phyloP scores from a whole-genome alignment of 108 stramenopile species.

The Nitzschia sp. region DNA sequence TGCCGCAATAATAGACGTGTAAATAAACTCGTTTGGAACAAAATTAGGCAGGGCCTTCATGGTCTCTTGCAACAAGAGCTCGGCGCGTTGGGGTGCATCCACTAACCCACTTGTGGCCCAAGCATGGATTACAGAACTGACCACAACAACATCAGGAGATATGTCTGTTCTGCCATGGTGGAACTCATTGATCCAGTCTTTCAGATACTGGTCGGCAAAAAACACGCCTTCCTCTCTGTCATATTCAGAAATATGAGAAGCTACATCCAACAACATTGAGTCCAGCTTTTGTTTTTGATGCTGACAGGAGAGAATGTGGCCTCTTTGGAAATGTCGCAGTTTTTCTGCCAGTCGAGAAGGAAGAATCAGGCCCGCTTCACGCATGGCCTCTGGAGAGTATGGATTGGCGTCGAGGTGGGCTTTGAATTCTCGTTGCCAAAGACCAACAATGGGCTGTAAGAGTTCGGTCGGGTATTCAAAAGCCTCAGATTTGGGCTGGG shows the following conservation, averaged over 20 bases:
- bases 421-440: conserved; percentile 16
- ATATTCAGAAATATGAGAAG: conserved; percentile 11
- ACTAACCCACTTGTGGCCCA: conserved; percentile 29
- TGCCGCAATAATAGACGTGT: conserved; percentile 25
- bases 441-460: conserved; percentile 1
- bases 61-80: conserved; percentile 16
- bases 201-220: conserved; percentile 27
- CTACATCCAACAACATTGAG: conserved; percentile 29
- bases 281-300: background rate
- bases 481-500: background rate
- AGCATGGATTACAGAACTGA: conserved; percentile 36
- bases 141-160: conserved; percentile 32
- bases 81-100: conserved; percentile 30
- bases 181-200: conserved; percentile 22
- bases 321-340: background rate
- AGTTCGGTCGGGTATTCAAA: background rate
- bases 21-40: conserved; percentile 11
- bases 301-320: background rate
- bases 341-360: conserved; percentile 11
- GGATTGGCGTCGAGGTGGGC: background rate
- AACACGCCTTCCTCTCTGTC: conserved; percentile 19
- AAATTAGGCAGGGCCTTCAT: background rate
- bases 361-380: background rate
- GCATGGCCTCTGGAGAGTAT: background rate
- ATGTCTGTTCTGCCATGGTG: background rate